Evolutionary conservation across 1,139 yeast species (phyloP), one percentile per base, ranked within the genome.

Genomic region (Pichia sp.): DNA sequence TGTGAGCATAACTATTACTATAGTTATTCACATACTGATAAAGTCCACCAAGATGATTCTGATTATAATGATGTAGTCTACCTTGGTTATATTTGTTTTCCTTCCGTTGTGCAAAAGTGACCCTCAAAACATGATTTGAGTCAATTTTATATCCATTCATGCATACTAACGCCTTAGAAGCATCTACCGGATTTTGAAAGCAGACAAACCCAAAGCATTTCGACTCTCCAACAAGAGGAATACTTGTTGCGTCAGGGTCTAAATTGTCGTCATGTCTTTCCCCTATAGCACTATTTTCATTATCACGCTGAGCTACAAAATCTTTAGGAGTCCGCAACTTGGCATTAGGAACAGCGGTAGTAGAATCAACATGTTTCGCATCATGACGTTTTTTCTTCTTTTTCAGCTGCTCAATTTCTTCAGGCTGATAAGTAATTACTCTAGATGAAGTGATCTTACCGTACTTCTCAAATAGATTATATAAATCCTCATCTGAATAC

Each of bases 151-250:
- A 64, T 2, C 75, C 75, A 57, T 77, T 72, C 68, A 79, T 76
- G 11, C 72, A 69, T 23, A 75, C 64, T 36, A 78, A 64, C 0
- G 82, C 82, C 45, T 71, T 68, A 1, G 79, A 75, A 0, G 82
- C 82, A 61, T 76, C 78, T 8, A 72, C 59, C 8, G 79, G 74
- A 42, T 74, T 71, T 52, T 71, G 71, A 62, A 74, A 79, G 54
- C 80, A 77, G 13, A 79, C 81, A 64, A 79, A 78, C 0, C 82
- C 83, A 62, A 75, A 79, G 0, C 82, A 81, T 54, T 76, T 72
- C 0, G 80, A 72, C 42, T 59, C 59, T 2, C 65, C 64, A 30
- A 56, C 52, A 46, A 50, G 43, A 15, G 66, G 67, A 11, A 52
- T 50, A 6, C 51, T 47, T 5, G 30, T 29, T 11, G 48, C 23